Evolutionary conservation across 352 stramenopile species (phyloP), one percentile per base, ranked within the genome.

Genomic region (Pythium rhizo-oryzae): DNA sequence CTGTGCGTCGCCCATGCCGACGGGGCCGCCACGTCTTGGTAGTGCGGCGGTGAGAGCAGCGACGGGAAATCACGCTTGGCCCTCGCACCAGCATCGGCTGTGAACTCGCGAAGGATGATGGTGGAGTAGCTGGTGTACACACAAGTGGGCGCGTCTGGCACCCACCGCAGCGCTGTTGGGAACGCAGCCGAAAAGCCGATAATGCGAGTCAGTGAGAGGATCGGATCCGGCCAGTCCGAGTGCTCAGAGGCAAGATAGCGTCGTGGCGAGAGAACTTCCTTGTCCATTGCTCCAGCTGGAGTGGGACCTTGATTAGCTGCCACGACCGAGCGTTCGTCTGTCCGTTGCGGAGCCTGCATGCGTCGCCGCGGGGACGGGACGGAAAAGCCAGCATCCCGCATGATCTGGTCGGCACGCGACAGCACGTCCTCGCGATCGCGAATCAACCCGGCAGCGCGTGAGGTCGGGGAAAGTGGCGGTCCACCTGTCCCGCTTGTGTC

Each of bases 81-180:
- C 11, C 16, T 24, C 12, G 2, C 24, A 8, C 47, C 46, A 8
- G 18, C 23, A 3, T 62, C 49, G 4, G 47, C 11, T 18, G 55
- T 56, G 44, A 73, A 79, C n/a, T 80, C 69, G 19, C 82, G 73
- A 19, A 90, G 51, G 24, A 93, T 59, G 57, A 94, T 86, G 18
- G 84, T 91, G 24, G 84, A 89, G 43, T 79, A 77, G 28, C 77
- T 88, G 18, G 84, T 69, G 50, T 92, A 92, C 13, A 92, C 65
- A 56, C 80, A 94, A 0, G 70, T 71, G 2, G 71, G 76, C 5
- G 73, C 65, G 12, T 78, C 63, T 1, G 78, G 74, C 35, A 87
- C 47, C 84, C 84, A 94, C 18, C 84, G 47, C 21, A 93, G 41
- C 33, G 78, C 68, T 5, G 70, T 72, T n/a, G 75, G 64, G 33